Base-by-base conservation (phyloP, 148 eudicot genomes). In the Rhododendron williamsianum region DNA sequence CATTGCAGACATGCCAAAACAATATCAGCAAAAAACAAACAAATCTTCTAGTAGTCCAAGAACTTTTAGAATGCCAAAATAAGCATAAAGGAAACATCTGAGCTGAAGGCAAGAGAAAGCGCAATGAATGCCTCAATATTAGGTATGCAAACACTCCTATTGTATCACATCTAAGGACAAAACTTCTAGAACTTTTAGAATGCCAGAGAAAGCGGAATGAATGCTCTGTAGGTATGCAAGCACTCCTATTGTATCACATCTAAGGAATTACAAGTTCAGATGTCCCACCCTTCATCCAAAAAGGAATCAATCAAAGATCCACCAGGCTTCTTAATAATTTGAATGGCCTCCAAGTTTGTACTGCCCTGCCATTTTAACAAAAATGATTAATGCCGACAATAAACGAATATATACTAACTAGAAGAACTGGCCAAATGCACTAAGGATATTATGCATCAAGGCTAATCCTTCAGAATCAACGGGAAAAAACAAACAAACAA, bases 271-370 rank as follows among this genome's bases (percentile, higher is more conserved):
- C 58, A 63, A 80, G 73, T 35, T 36, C 33, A 79, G 73, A 58
- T 38, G n/a, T n/a, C 30, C 38, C 85, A 95, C 99, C 99, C 99
- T 86, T 97, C 99, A 89, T 97, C 98, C 69, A 97, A 71, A 82
- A 97, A 97, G 56, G 98, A 97, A 92, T 95, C 99, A 67, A 86
- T 95, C 82, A 97, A 84, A 9, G 99, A 95, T 25, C 99, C 99
- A 84, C 99, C 99, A 84, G 99, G 92, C 90, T 95, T 97, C 94
- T 97, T 97, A 67, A 97, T 97, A 82, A 97, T 97, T 86, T 97
- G 99, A 82, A 97, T 97, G 83, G 99, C 84, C 90, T 95, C 99
- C 89, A 97, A 86, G 87, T 97, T 97, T 72, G 99, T 97, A 86
- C 99, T 97, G 2, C 99, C 99, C 98, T 97, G 94, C 86, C 87